Base-by-base conservation (phyloP, 345 rosid species). In the Bruguiera sexangula region DNA sequence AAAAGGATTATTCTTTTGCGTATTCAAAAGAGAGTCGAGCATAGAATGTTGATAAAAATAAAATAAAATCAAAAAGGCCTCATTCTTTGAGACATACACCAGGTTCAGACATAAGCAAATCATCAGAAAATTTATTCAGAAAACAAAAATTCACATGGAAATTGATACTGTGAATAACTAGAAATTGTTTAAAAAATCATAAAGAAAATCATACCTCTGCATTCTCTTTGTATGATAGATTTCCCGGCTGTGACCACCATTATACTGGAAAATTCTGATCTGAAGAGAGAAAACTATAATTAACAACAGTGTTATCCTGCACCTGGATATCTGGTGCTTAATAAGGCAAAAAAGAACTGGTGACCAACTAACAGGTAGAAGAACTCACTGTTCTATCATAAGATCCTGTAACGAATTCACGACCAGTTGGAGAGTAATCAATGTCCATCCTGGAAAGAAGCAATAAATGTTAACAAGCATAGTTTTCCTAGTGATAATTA, bases 381-480 rank as follows among this genome's bases (percentile, higher is more conserved):
- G 56, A 66, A 74, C 90, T 83, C 72, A 90, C 98, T 1, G 98
- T 90, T 76, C 98, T 89, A 79, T 96, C 97, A 81, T 96, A 92
- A 64, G 99, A 96, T 68, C 98, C 99, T 6, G 98, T 96, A 15
- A 89, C 97, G 68, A 96, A 96, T 80, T 96, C 99, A 62, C 99
- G 89, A 60, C 99, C 99, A 30, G 99, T 92, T 39, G 99, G 97
- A 3, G 98, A 92, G 80, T 82, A 92, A 83, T 96, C 98, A 73
- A 96, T 90, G 85, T 96, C 98, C 97, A 92, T 86, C 80, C 99
- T 96, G 85, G 11, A 67, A 66, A 36, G 53, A 48, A 64, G 72
- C 16, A 56, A 53, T 37, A 19, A 4, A 5, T 26, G 54, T 68
- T 53, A 27, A 62, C 5, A 31, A 31, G 54, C 2, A 59, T 30